Evolutionary conservation across 768 basidiomycete genomes (phyloP), one percentile per base, ranked within the genome.

Genomic region (Leccinum disarticulatum): DNA sequence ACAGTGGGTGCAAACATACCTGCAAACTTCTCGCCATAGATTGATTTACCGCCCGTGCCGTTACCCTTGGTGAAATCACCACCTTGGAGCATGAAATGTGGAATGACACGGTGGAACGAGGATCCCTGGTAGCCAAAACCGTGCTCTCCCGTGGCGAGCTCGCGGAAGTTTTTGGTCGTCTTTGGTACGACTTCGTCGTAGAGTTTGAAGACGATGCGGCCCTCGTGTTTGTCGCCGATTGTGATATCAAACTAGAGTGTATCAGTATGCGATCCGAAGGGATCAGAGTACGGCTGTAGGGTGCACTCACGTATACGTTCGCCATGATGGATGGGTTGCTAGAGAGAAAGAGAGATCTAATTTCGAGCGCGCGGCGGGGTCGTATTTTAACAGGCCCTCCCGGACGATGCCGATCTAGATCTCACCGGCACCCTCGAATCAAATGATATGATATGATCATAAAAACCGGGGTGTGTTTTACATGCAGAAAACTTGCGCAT

Each of bases 21-120:
- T 35, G 35, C 35, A 35, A 90, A 90, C 67, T 83, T 86, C 51
- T 77, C 77, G 62, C 89, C 89, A 60, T 88, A 90, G 71, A 90
- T 90, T 27, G 87, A 88, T 75, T 87, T 90, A 52, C 91, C 91
- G 60, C 91, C 91, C 10, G 88, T 90, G 15, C 91, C 91, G 60
- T 89, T 77, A 30, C 74, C 70, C 17, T 59, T 66, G 63, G 87
- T 89, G 73, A 96, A 96, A 72, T 95, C 93, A 57, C 94, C 94
- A 27, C 92, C 93, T 74, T 95, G 93, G 58, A 93, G 80, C 91
- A 93, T 93, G 77, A 93, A 95, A 46, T 81, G 52, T 64, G 88
- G 89, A 70, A 94, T 93, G 68, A 95, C 77, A 63, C 93, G 88
- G 74, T 95, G 93, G 84, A 95, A 94, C 0, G 41, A 25, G 22